phyloP scores from a whole-genome alignment of 2,329 filamentous ascomycete species.

The Tolypocladium ovalisporum region DNA sequence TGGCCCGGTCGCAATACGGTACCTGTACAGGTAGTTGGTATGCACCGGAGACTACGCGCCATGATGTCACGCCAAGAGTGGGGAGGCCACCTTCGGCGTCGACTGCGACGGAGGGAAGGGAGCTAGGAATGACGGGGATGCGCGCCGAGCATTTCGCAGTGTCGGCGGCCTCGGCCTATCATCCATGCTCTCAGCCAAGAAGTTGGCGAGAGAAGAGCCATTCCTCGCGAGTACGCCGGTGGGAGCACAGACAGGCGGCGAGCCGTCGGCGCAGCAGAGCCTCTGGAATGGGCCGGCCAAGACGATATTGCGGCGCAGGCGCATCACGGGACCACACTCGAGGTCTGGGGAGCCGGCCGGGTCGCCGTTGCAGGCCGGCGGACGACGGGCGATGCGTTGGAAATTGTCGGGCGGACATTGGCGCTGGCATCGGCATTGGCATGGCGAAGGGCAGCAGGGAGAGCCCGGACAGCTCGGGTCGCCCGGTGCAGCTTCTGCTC shows the following conservation, averaged over 20 bases:
- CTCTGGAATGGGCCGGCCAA: neutral
- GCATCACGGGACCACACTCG: neutral
- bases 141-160: neutral
- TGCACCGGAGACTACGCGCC: neutral
- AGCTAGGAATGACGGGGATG: neutral
- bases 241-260: neutral
- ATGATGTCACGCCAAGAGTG: neutral
- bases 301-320: neutral
- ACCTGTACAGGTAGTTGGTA: too few relatives aligned
- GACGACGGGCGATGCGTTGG: neutral
- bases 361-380: neutral
- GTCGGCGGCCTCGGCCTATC: neutral
- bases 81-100: neutral
- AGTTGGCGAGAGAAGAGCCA: neutral
- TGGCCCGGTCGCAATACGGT: neutral
- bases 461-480: neutral
- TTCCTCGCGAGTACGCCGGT: neutral
- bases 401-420: neutral
- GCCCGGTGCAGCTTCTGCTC: too few relatives aligned
- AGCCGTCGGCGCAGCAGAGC: neutral
- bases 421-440: neutral
- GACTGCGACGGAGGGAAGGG: too few relatives aligned
- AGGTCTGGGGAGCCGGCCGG: neutral
- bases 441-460: neutral
- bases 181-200: neutral